Conservation (phyloP, 2,329 filamentous ascomycete species). For the Penicillium concentricum region DNA sequence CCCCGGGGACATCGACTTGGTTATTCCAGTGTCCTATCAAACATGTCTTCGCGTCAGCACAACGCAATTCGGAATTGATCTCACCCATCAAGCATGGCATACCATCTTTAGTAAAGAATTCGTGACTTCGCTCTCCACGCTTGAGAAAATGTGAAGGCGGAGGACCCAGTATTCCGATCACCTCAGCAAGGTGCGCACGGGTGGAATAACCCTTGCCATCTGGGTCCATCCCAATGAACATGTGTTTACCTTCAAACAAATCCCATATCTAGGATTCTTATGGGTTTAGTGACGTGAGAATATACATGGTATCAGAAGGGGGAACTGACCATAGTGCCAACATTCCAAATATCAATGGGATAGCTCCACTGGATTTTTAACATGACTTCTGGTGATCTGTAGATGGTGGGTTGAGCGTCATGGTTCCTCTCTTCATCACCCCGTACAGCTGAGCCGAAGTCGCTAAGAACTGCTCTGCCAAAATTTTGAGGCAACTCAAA, state of each 20-base stretch:
- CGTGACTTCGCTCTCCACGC: conserved; percentile 32
- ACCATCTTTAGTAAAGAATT: conserved; percentile 46
- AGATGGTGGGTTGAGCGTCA: conserved; percentile 43
- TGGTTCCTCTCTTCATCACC: conserved; percentile 42
- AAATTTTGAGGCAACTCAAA: neutral
- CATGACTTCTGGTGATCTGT: conserved; percentile 46
- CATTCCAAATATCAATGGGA: conserved; percentile 53
- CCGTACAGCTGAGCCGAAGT: conserved; percentile 39
- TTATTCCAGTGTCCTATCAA: conserved; percentile 12
- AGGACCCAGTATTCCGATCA: conserved; percentile 45
- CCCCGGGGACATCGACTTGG: conserved; percentile 2
- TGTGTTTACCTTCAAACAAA: conserved; percentile 43
- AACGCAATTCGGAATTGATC: neutral
- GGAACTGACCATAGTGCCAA: conserved; percentile 47
- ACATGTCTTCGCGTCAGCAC: neutral
- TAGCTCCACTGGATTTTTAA: conserved; percentile 48
- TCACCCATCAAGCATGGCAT: conserved; percentile 1
- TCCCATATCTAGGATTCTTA: conserved; percentile 45
- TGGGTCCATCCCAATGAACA: conserved; percentile 33
- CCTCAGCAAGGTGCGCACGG: conserved; percentile 48
- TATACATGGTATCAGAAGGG: neutral
- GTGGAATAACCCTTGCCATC: conserved; percentile 36
- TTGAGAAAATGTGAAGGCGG: conserved; percentile 40
- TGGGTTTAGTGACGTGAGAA: neutral
- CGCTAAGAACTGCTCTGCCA: conserved; percentile 33